phyloP scores from a whole-genome alignment of 805 yeast species.

The Torulaspora indica region DNA sequence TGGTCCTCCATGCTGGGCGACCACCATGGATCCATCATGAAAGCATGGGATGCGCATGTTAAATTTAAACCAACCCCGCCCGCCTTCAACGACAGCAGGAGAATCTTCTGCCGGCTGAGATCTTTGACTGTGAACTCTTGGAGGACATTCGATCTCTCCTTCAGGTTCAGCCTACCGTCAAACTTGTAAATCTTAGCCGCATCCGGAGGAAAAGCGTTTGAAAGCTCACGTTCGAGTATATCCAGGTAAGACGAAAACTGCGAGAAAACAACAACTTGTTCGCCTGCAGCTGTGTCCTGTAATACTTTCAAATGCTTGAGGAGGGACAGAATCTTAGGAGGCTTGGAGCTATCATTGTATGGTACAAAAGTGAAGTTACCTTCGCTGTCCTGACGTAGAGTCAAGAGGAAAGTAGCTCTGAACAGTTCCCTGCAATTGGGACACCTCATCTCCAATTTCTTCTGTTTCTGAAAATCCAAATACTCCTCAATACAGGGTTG shows the following conservation, averaged over 20 bases:
- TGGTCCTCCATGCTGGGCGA: slow-evolving; percentile 87
- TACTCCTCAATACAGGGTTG: slow-evolving; percentile 67
- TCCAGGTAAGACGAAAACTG: slow-evolving; percentile 84
- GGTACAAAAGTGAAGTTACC: slow-evolving; percentile 15
- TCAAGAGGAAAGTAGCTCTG: slow-evolving; percentile 43
- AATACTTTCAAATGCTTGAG: slow-evolving; percentile 52
- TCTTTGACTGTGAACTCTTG: slow-evolving; percentile 45
- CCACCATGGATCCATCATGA: slow-evolving; percentile 98
- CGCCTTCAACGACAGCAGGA: slow-evolving; percentile 76
- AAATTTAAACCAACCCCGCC: slow-evolving; percentile 93
- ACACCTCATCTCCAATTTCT: slow-evolving; percentile 50
- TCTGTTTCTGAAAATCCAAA: slow-evolving; percentile 57
- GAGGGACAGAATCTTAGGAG: slow-evolving; percentile 71
- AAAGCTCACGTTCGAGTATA: slow-evolving; percentile 59
- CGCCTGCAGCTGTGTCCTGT: slow-evolving; percentile 53
- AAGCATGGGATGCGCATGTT: slow-evolving; percentile 79
- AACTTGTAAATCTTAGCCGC: slow-evolving; percentile 51
- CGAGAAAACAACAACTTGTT: slow-evolving; percentile 81
- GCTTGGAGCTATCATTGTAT: slow-evolving; percentile 40
- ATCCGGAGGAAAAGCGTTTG: slow-evolving; percentile 40
- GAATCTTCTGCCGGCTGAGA: slow-evolving; percentile 40
- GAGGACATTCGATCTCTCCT: slow-evolving; percentile 58
- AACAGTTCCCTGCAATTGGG: slow-evolving; percentile 69
- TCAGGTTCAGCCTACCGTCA: slow-evolving; percentile 73
- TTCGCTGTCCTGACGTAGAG: slow-evolving; percentile 31